A percentile compares a stretch with the other conserved stretches of the same genome.
phyloP scores from a whole-genome alignment of 2,329 filamentous ascomycete genomes.

The Paraphaeosphaeria sporulosa region DNA sequence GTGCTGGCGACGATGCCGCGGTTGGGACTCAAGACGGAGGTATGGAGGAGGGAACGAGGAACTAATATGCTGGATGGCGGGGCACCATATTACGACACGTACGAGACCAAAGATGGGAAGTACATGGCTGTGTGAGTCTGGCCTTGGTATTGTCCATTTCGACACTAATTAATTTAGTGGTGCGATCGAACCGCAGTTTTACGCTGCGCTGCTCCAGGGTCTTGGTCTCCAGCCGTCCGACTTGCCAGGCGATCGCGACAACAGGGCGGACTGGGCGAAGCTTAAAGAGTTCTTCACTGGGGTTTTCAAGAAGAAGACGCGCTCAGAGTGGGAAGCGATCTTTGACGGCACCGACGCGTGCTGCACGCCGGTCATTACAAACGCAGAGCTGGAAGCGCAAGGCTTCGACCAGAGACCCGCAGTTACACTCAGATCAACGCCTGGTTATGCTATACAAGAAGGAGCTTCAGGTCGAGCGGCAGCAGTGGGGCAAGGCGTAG shows the following conservation, averaged over 20 bases:
- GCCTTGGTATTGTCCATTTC: background rate
- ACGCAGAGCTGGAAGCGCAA: constrained; percentile 71
- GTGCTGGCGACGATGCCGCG: constrained; percentile 83
- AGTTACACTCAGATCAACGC: constrained; percentile 74
- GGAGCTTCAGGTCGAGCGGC: constrained; percentile 51
- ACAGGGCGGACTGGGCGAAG: constrained; percentile 72
- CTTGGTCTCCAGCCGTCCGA: constrained; percentile 63
- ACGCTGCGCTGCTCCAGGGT: constrained; percentile 70
- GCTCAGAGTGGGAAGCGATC: constrained; percentile 80
- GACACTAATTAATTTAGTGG: constrained; percentile 56
- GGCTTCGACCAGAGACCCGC: constrained; percentile 74
- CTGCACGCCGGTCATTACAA: constrained; percentile 84
- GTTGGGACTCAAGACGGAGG: constrained; percentile 67
- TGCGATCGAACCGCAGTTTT: constrained; percentile 89
- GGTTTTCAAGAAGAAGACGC: constrained; percentile 73
- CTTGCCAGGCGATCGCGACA: constrained; percentile 60
- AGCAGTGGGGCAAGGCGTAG: constrained; percentile 68
- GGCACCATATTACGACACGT: constrained; percentile 87
- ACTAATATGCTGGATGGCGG: constrained; percentile 84
- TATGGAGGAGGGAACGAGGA: constrained; percentile 72
- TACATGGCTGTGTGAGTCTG: constrained; percentile 75
- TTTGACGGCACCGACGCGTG: constrained; percentile 95
- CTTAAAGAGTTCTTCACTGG: constrained; percentile 68
- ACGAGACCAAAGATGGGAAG: constrained; percentile 79
- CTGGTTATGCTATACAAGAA: constrained; percentile 68